phyloP scores from a whole-genome alignment of 2,329 filamentous ascomycete genomes.

The Amauroascus verrucosus region DNA sequence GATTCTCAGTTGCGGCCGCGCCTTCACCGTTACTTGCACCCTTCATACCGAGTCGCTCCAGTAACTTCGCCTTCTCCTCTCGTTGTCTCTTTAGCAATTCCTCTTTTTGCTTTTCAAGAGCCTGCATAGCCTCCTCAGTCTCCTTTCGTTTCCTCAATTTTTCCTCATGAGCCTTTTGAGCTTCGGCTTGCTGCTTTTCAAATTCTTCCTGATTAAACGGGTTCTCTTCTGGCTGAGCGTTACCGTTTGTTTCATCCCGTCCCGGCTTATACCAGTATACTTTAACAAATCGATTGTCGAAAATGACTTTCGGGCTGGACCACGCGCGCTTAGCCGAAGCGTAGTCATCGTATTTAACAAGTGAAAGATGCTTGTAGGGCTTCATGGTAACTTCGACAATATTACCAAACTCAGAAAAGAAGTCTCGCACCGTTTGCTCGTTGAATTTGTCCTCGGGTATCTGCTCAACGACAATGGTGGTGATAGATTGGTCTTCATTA shows the following conservation, averaged over 20 bases:
- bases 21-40: slow-evolving; percentile 27
- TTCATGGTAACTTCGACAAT: slow-evolving; percentile 48
- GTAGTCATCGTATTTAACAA: slow-evolving; percentile 46
- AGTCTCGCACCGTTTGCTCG: slow-evolving; percentile 44
- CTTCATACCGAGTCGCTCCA: slow-evolving; percentile 39
- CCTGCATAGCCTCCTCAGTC: slow-evolving; percentile 41
- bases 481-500: slow-evolving; percentile 44
- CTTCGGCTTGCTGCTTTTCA: slow-evolving; percentile 46
- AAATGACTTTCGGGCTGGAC: slow-evolving; percentile 51
- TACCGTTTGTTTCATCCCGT: slow-evolving; percentile 25
- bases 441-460: slow-evolving; percentile 50
- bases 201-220: slow-evolving; percentile 46
- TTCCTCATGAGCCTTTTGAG: slow-evolving; percentile 48
- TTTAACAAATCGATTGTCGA: slow-evolving; percentile 55
- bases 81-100: slow-evolving; percentile 45
- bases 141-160: slow-evolving; percentile 44
- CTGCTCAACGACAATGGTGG: slow-evolving; percentile 50
- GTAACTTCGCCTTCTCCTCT: slow-evolving; percentile 44
- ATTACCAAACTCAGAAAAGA: slow-evolving; percentile 49
- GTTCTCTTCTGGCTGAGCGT: slow-evolving; percentile 25
- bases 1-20: slow-evolving; percentile 19
- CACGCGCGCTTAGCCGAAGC: slow-evolving; percentile 46
- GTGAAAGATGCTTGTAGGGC: slow-evolving; percentile 43
- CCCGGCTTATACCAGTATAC: slow-evolving; percentile 51
- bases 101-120: slow-evolving; percentile 44